Conservation (phyloP, 2,329 filamentous ascomycete species). For the Calonectria leucothoes region DNA sequence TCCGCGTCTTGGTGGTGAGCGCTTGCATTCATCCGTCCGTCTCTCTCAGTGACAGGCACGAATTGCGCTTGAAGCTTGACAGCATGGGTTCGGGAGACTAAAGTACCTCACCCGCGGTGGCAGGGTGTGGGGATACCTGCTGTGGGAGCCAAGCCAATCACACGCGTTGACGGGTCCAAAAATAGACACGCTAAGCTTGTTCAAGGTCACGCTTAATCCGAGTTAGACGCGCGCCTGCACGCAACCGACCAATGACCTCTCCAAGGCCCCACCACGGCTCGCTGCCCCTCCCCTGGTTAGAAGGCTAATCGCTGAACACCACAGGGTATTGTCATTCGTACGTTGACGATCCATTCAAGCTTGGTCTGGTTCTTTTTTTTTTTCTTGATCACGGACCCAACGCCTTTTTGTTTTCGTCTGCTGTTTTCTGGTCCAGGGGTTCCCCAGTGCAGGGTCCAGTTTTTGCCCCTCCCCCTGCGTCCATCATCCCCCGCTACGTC, state of each 20-base stretch:
- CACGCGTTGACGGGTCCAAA: slow-evolving; percentile 18
- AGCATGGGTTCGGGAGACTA: background rate
- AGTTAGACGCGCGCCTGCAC: slow-evolving; percentile 43
- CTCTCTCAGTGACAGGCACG: background rate
- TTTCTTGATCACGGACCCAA: background rate
- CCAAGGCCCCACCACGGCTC: slow-evolving; percentile 24
- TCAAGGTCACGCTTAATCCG: slow-evolving; percentile 31
- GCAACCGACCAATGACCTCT: slow-evolving; percentile 29
- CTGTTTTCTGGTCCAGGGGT: background rate
- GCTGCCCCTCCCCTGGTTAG: slow-evolving; percentile 8
- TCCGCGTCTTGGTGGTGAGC: no score
- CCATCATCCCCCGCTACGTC: background rate
- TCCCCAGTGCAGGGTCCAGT: background rate
- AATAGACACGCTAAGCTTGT: slow-evolving; percentile 37
- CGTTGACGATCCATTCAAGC: background rate
- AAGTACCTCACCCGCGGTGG: slow-evolving; percentile 28
- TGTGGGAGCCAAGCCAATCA: slow-evolving; percentile 26
- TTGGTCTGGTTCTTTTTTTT: background rate
- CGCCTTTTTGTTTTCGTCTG: background rate
- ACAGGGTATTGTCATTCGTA: slow-evolving; percentile 7
- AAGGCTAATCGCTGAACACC: slow-evolving; percentile 32
- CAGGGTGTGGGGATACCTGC: slow-evolving; percentile 19
- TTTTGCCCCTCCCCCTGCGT: background rate
- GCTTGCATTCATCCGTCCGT: slow-evolving; percentile 19
- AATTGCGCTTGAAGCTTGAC: background rate